Evolutionary conservation across 192 early-diverging fungal genomes (phyloP).

Genomic region (Entomortierella parvispora): DNA sequence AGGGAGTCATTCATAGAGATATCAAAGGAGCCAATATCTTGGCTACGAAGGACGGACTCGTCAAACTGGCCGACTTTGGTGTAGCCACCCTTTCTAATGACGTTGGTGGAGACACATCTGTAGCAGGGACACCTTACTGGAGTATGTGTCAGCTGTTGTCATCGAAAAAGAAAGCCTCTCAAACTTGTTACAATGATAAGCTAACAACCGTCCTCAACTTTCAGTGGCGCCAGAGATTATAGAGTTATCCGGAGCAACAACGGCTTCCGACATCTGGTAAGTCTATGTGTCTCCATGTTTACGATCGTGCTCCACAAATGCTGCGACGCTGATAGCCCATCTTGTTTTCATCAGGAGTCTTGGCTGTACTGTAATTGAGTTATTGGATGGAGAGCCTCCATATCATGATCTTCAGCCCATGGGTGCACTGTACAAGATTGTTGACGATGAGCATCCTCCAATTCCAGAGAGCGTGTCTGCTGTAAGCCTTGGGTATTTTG

Average conservation of each 20-base stretch:
- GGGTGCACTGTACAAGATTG: slow-evolving; percentile 76
- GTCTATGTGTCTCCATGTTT: too few relatives aligned
- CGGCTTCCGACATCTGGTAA: slow-evolving; percentile 75
- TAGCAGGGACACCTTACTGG: slow-evolving; percentile 81
- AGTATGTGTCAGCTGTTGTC: slow-evolving; percentile 48
- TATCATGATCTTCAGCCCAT: slow-evolving; percentile 76
- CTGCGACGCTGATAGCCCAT: too few relatives aligned
- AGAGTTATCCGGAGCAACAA: slow-evolving; percentile 71
- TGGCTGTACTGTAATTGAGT: slow-evolving; percentile 77
- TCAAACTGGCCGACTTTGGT: slow-evolving; percentile 85
- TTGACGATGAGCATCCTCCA: slow-evolving; percentile 81
- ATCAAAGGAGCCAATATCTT: slow-evolving; percentile 90
- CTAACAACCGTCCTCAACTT: too few relatives aligned
- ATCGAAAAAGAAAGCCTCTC: too few relatives aligned
- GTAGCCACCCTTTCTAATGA: slow-evolving; percentile 71
- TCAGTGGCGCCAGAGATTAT: slow-evolving; percentile 77
- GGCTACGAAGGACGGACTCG: slow-evolving; percentile 73
- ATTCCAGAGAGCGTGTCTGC: slow-evolving; percentile 70
- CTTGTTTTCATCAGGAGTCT: slow-evolving; percentile 56
- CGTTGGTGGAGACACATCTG: slow-evolving; percentile 53
- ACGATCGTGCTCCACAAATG: not conserved
- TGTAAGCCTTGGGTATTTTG: slow-evolving; percentile 15
- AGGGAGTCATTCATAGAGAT: slow-evolving; percentile 90
- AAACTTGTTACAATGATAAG: too few relatives aligned
- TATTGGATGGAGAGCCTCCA: slow-evolving; percentile 76